Base-by-base conservation (phyloP, 352 stramenopile species). In the Aphanomyces astaci region DNA sequence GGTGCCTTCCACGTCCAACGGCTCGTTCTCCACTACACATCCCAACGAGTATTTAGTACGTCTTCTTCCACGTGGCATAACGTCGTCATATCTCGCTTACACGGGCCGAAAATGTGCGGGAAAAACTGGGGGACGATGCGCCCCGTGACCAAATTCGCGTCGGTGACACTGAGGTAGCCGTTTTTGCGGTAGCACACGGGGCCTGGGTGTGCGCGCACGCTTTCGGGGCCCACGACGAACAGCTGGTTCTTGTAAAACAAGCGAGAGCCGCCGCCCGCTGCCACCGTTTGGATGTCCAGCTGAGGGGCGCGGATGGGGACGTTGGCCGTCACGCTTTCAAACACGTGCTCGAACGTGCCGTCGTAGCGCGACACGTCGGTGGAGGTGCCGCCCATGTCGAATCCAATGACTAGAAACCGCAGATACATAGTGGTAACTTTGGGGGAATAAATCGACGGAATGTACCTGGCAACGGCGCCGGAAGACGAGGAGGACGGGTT, bases 301-400 rank as follows among this genome's bases (percentile, higher is more conserved):
- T 99, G 97, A 11, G 97, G 96, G 0, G 90, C 92, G 73, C 98
- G 96, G 67, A 99, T 98, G 4, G 91, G 96, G 3, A 99, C 93
- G 27, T 98, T 98, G 1, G 97, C 97, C 7, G 96, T 99, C 40
- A 97, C 95, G 9, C 96, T 99, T 73, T 99, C 97, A 56, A 99
- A 98, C 2, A 99, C 96, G 72, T 98, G 96, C 70, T 99, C 96
- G 60, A 97, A 98, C 46, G 82, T 89, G 46, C 97, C 96, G 45
- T 97, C 96, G 65, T 98, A 99, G 30, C 97, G 88, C 1, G 93
- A 98, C 1, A 99, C 96, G 72, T 99, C 97, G 0, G 96, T 99
- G 17, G 88, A 98, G 0, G 97, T 99, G 1, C 97, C 97, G 33
- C 97, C 97, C 97, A 99, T 99, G 76, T 99, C 97, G 76, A 99